These are phyloP conservation scores for Corniculantispora saksenae DNA, from an alignment of 2,329 filamentous ascomycete genomes.

Conservation along the genomic window DNA sequence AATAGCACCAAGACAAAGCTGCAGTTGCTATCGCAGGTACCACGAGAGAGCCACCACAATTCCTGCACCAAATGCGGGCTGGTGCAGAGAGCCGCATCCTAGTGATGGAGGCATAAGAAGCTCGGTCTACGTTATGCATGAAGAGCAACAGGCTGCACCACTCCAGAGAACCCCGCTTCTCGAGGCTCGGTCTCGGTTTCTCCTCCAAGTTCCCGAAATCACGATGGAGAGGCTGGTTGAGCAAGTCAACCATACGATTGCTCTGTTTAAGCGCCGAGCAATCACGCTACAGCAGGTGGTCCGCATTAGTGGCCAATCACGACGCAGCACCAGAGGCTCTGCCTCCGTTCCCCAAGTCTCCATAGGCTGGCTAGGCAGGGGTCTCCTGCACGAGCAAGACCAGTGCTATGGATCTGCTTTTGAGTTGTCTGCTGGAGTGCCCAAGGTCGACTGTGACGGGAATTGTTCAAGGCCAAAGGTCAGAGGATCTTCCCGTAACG, in stretches of 20 bases:
- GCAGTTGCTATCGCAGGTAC: neutral
- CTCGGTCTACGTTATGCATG: neutral
- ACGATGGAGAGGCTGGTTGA: neutral
- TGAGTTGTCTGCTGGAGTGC: neutral
- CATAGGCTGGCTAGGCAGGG: neutral
- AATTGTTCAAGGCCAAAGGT: neutral
- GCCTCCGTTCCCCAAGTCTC: neutral
- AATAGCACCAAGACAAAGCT: slow-evolving; percentile 12
- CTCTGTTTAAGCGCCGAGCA: slow-evolving; percentile 17
- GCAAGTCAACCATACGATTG: neutral
- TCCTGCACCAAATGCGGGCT: neutral
- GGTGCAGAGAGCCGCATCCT: neutral
- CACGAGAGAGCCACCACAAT: neutral
- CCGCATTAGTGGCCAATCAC: slow-evolving; percentile 12
- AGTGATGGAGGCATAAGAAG: neutral
- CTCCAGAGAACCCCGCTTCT: neutral
- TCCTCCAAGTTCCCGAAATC: neutral
- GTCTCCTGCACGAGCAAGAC: neutral
- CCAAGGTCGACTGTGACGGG: neutral
- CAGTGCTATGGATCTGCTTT: neutral
- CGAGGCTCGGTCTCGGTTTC: neutral
- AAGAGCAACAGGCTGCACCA: neutral
- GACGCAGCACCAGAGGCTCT: neutral
- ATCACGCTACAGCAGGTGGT: slow-evolving; percentile 4
- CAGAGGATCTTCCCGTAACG: neutral